phyloP scores from a whole-genome alignment of 257 asterid genomes.

The Solanum bulbocastanum region DNA sequence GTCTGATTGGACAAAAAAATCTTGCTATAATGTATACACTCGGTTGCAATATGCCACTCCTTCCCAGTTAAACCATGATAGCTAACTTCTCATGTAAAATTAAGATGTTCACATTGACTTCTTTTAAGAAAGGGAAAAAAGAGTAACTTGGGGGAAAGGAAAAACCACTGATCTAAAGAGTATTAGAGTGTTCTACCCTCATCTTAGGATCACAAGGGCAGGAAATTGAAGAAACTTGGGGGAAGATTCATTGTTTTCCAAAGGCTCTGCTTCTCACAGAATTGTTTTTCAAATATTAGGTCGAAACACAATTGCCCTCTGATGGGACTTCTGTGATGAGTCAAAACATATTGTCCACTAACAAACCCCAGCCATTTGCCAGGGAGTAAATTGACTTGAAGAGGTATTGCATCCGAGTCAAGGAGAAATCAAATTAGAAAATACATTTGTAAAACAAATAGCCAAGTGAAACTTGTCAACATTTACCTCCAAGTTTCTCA shows the following conservation, averaged over 20 bases:
- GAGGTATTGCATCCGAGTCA: neutral
- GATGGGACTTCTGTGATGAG: neutral
- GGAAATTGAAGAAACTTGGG: neutral
- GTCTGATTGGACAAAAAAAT: neutral
- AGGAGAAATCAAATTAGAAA: neutral
- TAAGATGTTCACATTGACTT: neutral
- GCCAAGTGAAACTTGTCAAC: neutral
- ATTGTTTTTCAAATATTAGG: neutral
- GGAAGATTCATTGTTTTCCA: neutral
- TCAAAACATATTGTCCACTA: neutral
- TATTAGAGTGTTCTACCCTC: neutral
- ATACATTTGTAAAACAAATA: neutral
- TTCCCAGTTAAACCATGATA: neutral
- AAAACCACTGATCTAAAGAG: neutral
- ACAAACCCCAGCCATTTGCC: neutral
- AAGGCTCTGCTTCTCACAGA: neutral
- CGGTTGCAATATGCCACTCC: neutral
- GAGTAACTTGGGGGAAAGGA: neutral
- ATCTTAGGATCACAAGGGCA: neutral
- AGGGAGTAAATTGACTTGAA: neutral
- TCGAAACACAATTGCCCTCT: neutral
- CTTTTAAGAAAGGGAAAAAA: neutral
- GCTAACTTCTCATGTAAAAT: neutral
- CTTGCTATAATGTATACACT: neutral
- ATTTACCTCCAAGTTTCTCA: constrained; percentile 68